These are phyloP conservation scores for Penicillium nordicum DNA, from an alignment of 2,329 filamentous ascomycete species.

Conservation along the genomic window DNA sequence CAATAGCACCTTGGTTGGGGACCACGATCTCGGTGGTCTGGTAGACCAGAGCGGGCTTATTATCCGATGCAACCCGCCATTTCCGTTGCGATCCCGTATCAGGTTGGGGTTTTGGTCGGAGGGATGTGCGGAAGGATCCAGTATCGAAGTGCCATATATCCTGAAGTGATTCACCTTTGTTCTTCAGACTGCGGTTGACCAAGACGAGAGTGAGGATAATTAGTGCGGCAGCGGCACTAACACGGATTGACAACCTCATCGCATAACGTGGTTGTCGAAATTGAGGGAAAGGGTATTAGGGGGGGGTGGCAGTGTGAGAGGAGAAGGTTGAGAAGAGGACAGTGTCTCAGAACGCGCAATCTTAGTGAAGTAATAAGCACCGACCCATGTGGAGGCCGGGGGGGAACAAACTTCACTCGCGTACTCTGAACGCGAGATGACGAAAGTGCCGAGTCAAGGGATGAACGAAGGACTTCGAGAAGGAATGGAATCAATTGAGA, in stretches of 20 bases:
- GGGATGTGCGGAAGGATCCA: slow-evolving; percentile 15
- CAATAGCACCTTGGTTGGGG: slow-evolving; percentile 40
- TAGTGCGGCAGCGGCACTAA: slow-evolving; percentile 31
- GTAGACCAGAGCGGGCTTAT: slow-evolving; percentile 18
- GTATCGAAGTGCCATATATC: slow-evolving; percentile 30
- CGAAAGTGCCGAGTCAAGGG: slow-evolving; percentile 10
- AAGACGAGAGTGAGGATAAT: slow-evolving; percentile 30
- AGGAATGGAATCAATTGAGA: not conserved
- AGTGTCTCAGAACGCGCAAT: slow-evolving; percentile 7
- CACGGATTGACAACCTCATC: slow-evolving; percentile 27
- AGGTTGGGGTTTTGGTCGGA: slow-evolving; percentile 5
- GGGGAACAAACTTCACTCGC: not conserved
- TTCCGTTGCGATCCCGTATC: slow-evolving; percentile 14
- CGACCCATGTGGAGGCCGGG: slow-evolving; percentile 3
- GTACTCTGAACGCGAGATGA: slow-evolving; percentile 3
- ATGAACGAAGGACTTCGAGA: not conserved
- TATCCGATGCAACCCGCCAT: slow-evolving; percentile 19
- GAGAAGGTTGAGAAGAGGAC: slow-evolving; percentile 2
- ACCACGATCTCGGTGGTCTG: slow-evolving; percentile 31
- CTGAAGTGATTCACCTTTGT: slow-evolving; percentile 18
- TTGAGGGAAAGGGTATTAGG: slow-evolving; percentile 1
- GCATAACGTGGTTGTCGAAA: slow-evolving; percentile 15
- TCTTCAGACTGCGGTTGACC: slow-evolving; percentile 25
- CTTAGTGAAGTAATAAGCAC: slow-evolving; percentile 7
- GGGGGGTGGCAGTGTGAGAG: slow-evolving; percentile 4